These are phyloP conservation scores for Galerina sulciceps DNA, from an alignment of 768 basidiomycete genomes.

Conservation along the genomic window DNA sequence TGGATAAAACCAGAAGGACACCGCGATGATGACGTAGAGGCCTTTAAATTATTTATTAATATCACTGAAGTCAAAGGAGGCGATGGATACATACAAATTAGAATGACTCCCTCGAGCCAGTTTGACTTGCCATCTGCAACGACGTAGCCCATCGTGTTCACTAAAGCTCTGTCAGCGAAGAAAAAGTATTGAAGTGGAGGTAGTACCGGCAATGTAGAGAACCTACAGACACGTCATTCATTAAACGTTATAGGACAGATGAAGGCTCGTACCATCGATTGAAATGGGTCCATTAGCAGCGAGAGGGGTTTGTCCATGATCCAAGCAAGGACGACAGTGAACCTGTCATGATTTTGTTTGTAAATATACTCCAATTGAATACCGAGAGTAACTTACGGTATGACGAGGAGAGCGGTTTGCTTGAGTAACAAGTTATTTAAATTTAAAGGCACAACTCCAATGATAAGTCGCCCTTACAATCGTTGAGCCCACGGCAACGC, in stretches of 20 bases:
- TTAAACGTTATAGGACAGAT: slow-evolving; percentile 12
- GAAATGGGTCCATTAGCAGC: slow-evolving; percentile 86
- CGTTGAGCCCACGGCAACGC: slow-evolving; percentile 81
- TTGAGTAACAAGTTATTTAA: slow-evolving; percentile 27
- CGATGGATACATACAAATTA: slow-evolving; percentile 55
- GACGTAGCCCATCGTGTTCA: slow-evolving; percentile 84
- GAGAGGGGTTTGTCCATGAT: slow-evolving; percentile 77
- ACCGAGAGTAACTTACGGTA: slow-evolving; percentile 35
- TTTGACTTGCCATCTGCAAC: slow-evolving; percentile 88
- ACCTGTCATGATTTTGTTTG: slow-evolving; percentile 37
- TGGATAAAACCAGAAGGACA: slow-evolving; percentile 75
- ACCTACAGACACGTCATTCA: slow-evolving; percentile 28
- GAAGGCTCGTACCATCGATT: slow-evolving; percentile 53
- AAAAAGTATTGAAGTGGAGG: background rate
- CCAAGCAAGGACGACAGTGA: slow-evolving; percentile 83
- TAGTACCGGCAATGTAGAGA: slow-evolving; percentile 52
- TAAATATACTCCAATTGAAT: background rate
- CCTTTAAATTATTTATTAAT: slow-evolving; percentile 28
- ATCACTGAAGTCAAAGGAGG: background rate
- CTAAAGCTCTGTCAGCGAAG: slow-evolving; percentile 32
- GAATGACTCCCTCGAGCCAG: slow-evolving; percentile 87
- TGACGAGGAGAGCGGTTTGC: slow-evolving; percentile 64
- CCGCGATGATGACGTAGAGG: slow-evolving; percentile 73
- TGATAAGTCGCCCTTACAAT: slow-evolving; percentile 49
- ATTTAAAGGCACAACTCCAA: background rate